A percentile compares a stretch with the other conserved stretches of the same genome.
These are phyloP conservation scores for Vitis hybrid DNA, from an alignment of 177 flowering plant genomes.

Conservation along the genomic window DNA sequence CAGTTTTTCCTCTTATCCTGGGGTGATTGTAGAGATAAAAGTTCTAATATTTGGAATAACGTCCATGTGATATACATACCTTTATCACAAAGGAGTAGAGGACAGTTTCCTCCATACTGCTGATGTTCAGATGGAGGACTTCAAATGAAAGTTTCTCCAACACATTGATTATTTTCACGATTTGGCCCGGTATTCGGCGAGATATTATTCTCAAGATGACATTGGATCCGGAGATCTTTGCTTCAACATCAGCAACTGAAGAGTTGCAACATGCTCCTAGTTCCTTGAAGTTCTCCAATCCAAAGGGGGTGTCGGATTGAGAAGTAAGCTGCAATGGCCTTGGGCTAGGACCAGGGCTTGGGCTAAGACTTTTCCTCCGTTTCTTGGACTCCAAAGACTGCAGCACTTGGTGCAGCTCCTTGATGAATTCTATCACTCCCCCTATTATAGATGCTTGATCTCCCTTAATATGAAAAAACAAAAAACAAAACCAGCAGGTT, in stretches of 20 bases:
- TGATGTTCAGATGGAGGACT: conserved; percentile 83
- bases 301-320: conserved; percentile 25
- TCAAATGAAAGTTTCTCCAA: conserved; percentile 73
- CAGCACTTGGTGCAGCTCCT: conserved; percentile 86
- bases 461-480: conserved; percentile 44
- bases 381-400: conserved; percentile 82
- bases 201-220: conserved; percentile 66
- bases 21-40: too few relatives aligned
- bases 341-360: conserved; percentile 73
- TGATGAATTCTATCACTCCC: conserved; percentile 91
- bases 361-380: conserved; percentile 74
- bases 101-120: conserved; percentile 95
- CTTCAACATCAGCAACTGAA: conserved; percentile 79
- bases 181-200: conserved; percentile 64
- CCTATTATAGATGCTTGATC: conserved; percentile 95
- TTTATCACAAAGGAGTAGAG: conserved; percentile 80
- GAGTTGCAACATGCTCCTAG: conserved; percentile 83
- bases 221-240: conserved; percentile 82
- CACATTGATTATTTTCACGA: conserved; percentile 59
- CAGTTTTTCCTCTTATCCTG: too few relatives aligned
- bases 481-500: not conserved
- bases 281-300: conserved; percentile 40
- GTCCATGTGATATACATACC: conserved; percentile 38
- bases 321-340: conserved; percentile 21
- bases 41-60: too few relatives aligned